Percentiles rank a stretch among this genome's conserved stretches.
These are phyloP conservation scores for Clarireedia homoeocarpa DNA, from an alignment of 2,329 filamentous ascomycete species.

Conservation along the genomic window DNA sequence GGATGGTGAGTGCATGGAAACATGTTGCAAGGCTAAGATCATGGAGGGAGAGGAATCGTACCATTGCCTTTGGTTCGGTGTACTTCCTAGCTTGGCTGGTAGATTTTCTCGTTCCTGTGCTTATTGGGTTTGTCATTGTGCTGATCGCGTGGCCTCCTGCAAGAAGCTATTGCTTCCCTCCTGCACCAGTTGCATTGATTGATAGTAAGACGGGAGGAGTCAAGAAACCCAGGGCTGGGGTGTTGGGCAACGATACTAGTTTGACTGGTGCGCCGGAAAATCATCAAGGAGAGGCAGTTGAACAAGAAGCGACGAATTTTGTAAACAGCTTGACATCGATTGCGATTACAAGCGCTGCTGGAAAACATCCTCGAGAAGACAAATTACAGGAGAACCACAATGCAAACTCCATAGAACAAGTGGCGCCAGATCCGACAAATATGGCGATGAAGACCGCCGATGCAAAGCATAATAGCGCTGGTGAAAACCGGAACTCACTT, in stretches of 20 bases:
- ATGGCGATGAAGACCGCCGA: slow-evolving; percentile 46
- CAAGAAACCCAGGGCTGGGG: slow-evolving; percentile 68
- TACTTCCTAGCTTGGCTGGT: slow-evolving; percentile 61
- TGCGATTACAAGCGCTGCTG: slow-evolving; percentile 65
- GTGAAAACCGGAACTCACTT: slow-evolving; percentile 39
- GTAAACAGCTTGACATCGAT: slow-evolving; percentile 66
- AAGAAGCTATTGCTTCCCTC: slow-evolving; percentile 62
- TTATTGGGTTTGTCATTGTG: slow-evolving; percentile 51
- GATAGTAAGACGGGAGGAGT: slow-evolving; percentile 62
- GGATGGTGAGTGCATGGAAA: slow-evolving; percentile 58
- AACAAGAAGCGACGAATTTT: slow-evolving; percentile 75
- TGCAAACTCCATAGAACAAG: slow-evolving; percentile 34
- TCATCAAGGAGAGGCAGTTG: slow-evolving; percentile 74
- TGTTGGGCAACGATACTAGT: slow-evolving; percentile 68
- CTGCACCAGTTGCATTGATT: slow-evolving; percentile 68
- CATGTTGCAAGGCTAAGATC: slow-evolving; percentile 70
- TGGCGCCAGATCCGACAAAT: slow-evolving; percentile 53
- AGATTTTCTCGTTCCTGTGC: slow-evolving; percentile 59
- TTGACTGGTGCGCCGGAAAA: slow-evolving; percentile 77
- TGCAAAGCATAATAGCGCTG: slow-evolving; percentile 42
- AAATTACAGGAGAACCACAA: slow-evolving; percentile 29
- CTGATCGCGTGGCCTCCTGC: slow-evolving; percentile 59
- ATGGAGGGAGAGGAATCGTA: slow-evolving; percentile 67
- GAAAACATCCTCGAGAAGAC: slow-evolving; percentile 65
- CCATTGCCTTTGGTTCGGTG: slow-evolving; percentile 50